A percentile compares a stretch with the other conserved stretches of the same genome.
Conservation (phyloP, 2,329 filamentous ascomycete genomes). For the Parastagonospora nodorum region DNA sequence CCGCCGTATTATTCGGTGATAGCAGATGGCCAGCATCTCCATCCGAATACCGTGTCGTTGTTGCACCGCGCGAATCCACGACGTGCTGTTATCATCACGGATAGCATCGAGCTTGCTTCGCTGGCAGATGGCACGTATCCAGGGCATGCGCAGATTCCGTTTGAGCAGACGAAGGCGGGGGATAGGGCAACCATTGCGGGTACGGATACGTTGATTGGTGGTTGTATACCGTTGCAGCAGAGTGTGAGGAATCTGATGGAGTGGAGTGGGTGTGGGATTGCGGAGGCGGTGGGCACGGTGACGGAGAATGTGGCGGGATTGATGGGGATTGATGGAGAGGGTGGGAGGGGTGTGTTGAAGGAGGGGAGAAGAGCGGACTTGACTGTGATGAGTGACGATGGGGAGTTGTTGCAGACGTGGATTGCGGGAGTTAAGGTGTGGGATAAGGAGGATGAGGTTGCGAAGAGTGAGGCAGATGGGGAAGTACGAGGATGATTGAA, state of each 20-base stretch:
- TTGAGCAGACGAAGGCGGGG: conserved; percentile 55
- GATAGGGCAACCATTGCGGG: conserved; percentile 57
- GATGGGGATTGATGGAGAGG: conserved; percentile 53
- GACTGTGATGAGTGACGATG: conserved; percentile 53
- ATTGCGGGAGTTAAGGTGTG: conserved; percentile 55
- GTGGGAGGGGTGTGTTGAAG: conserved; percentile 50
- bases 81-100: conserved; percentile 59
- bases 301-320: conserved; percentile 57
- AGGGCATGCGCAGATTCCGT: conserved; percentile 58
- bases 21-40: conserved; percentile 60
- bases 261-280: conserved; percentile 54
- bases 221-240: conserved; percentile 57
- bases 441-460: conserved; percentile 44
- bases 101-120: conserved; percentile 60
- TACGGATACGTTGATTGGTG: conserved; percentile 60
- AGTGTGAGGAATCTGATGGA: conserved; percentile 56
- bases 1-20: conserved; percentile 59
- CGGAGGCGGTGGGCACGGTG: conserved; percentile 55
- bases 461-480: conserved; percentile 32
- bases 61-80: conserved; percentile 54
- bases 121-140: conserved; percentile 58
- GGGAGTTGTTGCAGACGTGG: conserved; percentile 58
- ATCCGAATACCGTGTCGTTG: conserved; percentile 56
- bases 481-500: conserved; percentile 27
- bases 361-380: conserved; percentile 56